Evolutionary conservation across 2,329 filamentous ascomycete species (phyloP).

Genomic region (Fusarium napiforme): DNA sequence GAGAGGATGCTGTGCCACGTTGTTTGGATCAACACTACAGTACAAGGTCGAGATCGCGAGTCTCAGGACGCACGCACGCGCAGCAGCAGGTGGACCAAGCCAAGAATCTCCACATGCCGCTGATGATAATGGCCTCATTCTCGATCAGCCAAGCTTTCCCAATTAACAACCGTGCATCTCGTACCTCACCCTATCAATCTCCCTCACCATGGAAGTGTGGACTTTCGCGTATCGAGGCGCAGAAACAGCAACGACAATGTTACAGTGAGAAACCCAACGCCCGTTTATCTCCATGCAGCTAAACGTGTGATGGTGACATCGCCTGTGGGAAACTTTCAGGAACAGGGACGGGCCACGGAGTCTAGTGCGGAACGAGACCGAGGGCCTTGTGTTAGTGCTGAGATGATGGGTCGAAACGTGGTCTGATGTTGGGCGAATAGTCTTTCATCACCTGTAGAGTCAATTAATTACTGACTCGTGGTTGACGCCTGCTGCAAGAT

Average conservation of each 20-base stretch:
- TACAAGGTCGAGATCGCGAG: slow-evolving; percentile 19
- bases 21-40: slow-evolving; percentile 8
- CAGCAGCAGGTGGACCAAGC: slow-evolving; percentile 10
- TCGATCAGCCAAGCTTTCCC: slow-evolving; percentile 33
- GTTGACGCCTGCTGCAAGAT: slow-evolving; percentile 21
- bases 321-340: not conserved
- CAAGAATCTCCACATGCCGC: slow-evolving; percentile 25
- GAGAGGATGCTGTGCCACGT: not conserved
- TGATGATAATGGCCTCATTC: slow-evolving; percentile 30
- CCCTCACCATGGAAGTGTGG: not conserved
- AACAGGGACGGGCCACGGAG: not conserved
- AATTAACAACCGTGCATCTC: not conserved
- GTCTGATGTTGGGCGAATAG: slow-evolving; percentile 17
- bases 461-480: not conserved
- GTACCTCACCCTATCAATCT: not conserved
- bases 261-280: not conserved
- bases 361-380: slow-evolving; percentile 21
- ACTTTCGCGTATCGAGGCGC: slow-evolving; percentile 25
- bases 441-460: not conserved
- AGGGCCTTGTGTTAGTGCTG: slow-evolving; percentile 13
- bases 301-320: slow-evolving; percentile 23
- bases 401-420: slow-evolving; percentile 12
- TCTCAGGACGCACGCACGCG: not conserved
- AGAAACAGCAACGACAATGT: slow-evolving; percentile 1
- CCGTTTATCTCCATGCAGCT: not conserved